Evolutionary conservation across 495 filamentous ascomycete genomes (phyloP).

Genomic region (Astrothelium subdiscretum): DNA sequence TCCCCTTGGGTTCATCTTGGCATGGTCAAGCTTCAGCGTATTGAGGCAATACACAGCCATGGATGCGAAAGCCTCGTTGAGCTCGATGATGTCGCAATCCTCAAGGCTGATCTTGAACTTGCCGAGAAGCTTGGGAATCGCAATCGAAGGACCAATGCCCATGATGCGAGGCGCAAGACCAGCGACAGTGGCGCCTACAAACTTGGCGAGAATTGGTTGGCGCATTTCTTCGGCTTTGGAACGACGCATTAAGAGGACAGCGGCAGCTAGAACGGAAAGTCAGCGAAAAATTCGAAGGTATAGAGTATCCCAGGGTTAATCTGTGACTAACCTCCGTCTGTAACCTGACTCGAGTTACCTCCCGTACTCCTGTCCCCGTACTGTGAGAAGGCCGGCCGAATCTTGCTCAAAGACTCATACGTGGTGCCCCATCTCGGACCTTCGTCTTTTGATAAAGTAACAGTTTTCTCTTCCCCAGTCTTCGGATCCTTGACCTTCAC

Average conservation of each 20-base stretch:
- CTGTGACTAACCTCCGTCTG: conserved; percentile 54
- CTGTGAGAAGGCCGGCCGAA: conserved; percentile 80
- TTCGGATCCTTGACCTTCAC: conserved; percentile 72
- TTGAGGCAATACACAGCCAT: conserved; percentile 93
- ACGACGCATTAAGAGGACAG: conserved; percentile 87
- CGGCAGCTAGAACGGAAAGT: conserved; percentile 48
- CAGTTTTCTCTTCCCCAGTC: conserved; percentile 61
- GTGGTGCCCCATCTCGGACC: conserved; percentile 86
- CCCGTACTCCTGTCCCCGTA: conserved; percentile 83
- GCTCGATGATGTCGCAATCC: conserved; percentile 81
- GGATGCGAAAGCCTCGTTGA: conserved; percentile 95
- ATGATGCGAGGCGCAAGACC: conserved; percentile 88
- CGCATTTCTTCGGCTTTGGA: conserved; percentile 76
- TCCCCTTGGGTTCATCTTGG: conserved; percentile 84
- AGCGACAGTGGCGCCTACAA: conserved; percentile 79
- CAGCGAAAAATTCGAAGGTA: not conserved
- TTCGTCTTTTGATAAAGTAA: conserved; percentile 76
- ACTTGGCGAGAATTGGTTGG: conserved; percentile 90
- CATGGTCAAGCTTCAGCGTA: conserved; percentile 59
- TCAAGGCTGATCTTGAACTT: conserved; percentile 68
- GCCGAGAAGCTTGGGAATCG: conserved; percentile 83
- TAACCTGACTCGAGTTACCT: conserved; percentile 93
- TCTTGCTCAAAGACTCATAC: conserved; percentile 66
- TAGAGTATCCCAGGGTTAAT: not conserved
- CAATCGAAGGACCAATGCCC: conserved; percentile 90